Conservation (phyloP, 306 rosid genomes). For the Begonia fuchsioides region DNA sequence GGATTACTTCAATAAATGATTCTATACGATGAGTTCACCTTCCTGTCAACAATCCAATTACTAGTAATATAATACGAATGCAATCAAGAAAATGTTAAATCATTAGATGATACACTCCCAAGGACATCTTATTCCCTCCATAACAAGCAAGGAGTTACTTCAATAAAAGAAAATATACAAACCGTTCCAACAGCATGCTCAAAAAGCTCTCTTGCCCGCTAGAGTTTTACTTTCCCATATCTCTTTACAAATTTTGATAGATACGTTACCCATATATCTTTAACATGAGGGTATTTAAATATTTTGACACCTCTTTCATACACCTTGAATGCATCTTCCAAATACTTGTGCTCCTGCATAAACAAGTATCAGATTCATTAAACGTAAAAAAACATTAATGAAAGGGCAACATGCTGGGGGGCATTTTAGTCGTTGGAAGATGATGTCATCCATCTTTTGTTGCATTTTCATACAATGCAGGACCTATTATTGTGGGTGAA, state of each 20-base stretch:
- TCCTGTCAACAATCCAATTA: too few relatives aligned
- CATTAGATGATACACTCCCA: neutral
- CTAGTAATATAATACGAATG: too few relatives aligned
- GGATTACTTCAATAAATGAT: too few relatives aligned
- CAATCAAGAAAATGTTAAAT: too few relatives aligned
- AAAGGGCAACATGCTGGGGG: too few relatives aligned
- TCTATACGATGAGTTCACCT: too few relatives aligned
- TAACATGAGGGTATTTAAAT: constrained; percentile 88
- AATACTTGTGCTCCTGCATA: constrained; percentile 72
- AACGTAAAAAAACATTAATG: too few relatives aligned
- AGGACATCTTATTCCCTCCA: neutral
- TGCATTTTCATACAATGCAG: too few relatives aligned
- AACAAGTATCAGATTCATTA: constrained; percentile 10
- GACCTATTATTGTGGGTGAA: too few relatives aligned
- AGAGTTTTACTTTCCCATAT: constrained; percentile 73
- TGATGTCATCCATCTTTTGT: too few relatives aligned
- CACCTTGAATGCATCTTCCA: constrained; percentile 95
- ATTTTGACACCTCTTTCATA: constrained; percentile 95
- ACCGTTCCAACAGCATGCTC: constrained; percentile 85
- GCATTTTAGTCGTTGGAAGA: neutral
- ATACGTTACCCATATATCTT: constrained; percentile 88
- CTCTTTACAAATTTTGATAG: constrained; percentile 84
- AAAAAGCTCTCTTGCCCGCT: constrained; percentile 86
- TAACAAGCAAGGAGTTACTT: neutral
- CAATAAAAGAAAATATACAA: constrained; percentile 9